Base-by-base conservation (phyloP, 805 yeast genomes). In the Nakazawaea peltata region DNA sequence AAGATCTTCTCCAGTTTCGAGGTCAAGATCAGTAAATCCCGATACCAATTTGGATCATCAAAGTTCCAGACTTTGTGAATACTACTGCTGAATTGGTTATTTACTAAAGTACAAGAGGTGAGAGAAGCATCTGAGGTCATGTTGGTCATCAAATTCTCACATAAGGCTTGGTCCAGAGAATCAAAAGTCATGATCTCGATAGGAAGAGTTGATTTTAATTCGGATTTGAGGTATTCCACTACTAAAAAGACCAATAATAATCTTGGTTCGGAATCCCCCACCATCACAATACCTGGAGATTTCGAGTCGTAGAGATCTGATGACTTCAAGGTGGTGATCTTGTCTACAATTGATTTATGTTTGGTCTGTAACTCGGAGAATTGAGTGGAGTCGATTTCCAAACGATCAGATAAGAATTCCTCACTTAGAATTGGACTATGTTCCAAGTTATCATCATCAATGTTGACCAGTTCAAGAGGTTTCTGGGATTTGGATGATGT, bases 151-250 rank as follows among this genome's bases (percentile, higher is more conserved):
- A n/a, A n/a, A n/a, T n/a, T n/a, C n/a, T n/a, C n/a, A n/a, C n/a
- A n/a, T n/a, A n/a, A n/a, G n/a, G n/a, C n/a, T n/a, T n/a, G n/a
- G n/a, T n/a, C n/a, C n/a, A n/a, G n/a, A n/a, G n/a, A n/a, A n/a
- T n/a, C n/a, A n/a, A n/a, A n/a, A n/a, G n/a, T n/a, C 44, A 84
- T 69, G 8, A 87, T 81, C 61, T 87, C 96, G 16, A 87, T 74
- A 0, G 95, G 95, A 22, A 81, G 54, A 9, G 63, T 65, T 2
- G 81, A 69, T 41, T 44, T 69, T 73, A 4, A 68, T 49, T 1
- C 73, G 73, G 14, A 59, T 31, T 75, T 51, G 8, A 69, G 45
- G 31, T 63, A 55, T 42, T 62, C 59, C 14, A 67, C 53, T 0
- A 70, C 52, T 3, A 65, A 40, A 28, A 61, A 50, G 0, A 66